Percentiles rank a stretch among this genome's conserved stretches.
Evolutionary conservation across 78 protist species (phyloP).

Genomic region (Dictyostelium purpureum): DNA sequence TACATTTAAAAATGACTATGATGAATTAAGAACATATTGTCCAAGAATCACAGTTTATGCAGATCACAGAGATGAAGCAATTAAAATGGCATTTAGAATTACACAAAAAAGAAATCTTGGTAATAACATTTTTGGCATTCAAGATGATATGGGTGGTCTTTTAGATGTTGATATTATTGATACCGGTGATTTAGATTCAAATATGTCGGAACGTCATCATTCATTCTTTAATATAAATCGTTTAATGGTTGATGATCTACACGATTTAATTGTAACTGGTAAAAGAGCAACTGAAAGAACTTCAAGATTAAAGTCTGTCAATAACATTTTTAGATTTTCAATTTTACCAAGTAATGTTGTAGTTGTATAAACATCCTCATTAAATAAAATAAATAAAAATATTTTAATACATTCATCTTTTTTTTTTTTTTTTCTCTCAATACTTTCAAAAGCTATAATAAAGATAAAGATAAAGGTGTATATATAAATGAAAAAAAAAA

Average conservation of each 20-base stretch:
- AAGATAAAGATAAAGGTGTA: too few relatives aligned
- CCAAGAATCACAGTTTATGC: conserved; percentile 79
- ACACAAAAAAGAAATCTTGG: conserved; percentile 65
- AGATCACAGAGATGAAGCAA: conserved; percentile 78
- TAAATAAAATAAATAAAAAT: too few relatives aligned
- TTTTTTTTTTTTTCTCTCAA: too few relatives aligned
- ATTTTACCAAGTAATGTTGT: conserved; percentile 74
- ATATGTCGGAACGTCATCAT: conserved; percentile 77
- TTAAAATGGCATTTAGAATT: conserved; percentile 61
- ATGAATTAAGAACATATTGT: conserved; percentile 58
- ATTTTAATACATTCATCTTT: too few relatives aligned
- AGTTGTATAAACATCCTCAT: conserved; percentile 72
- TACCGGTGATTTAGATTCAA: conserved; percentile 64
- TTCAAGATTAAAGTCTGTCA: conserved; percentile 43
- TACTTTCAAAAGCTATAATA: too few relatives aligned
- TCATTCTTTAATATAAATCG: conserved; percentile 79
- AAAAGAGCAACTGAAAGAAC: conserved; percentile 76
- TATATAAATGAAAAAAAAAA: too few relatives aligned
- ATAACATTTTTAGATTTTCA: conserved; percentile 69
- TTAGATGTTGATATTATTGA: conserved; percentile 81
- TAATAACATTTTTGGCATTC: conserved; percentile 51
- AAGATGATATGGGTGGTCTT: conserved; percentile 13
- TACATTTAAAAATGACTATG: conserved; percentile 65
- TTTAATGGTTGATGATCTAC: conserved; percentile 79
- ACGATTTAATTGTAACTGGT: conserved; percentile 80